Base-by-base conservation (phyloP, 805 yeast genomes). In the Saturnispora halmiae region DNA sequence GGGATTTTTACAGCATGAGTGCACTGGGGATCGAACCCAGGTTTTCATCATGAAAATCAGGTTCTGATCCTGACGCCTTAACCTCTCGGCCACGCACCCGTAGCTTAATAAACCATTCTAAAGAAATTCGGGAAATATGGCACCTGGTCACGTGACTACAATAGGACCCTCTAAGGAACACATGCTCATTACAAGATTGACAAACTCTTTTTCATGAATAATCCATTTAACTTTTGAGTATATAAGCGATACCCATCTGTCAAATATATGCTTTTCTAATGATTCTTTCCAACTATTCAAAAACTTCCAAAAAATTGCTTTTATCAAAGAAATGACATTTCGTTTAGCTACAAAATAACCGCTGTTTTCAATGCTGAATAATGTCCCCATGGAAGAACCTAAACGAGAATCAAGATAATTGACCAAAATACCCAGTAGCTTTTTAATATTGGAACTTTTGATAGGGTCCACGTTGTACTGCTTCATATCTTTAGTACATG, bases 401-500 rank as follows among this genome's bases (percentile, higher is more conserved):
- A 43, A 18, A 14, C 51, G n/a, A 3, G 42, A 32, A 13, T 41
- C 41, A 6, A 36, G 8, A 19, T 40, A 44, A 14, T 22, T 40
- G 8, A 16, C 14, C 11, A 50, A 24, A 3, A 24, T 34, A 6
- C 27, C n/a, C 13, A 58, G 62, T 3, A 64, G 38, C 11, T 46
- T 43, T 2, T 28, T 34, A 37, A 53, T 51, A 4, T 56, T 32
- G 1, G 24, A 16, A 4, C 33, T 27, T 7, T 21, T 31, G 4
- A 50, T 15, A 7, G 51, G 46, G 7, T 43, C 31, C 19, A 32
- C 36, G 13, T 45, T 48, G 30, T 50, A 50, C 22, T 41, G 35
- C 13, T 25, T 19, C 4, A 46, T 21, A 1, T 44, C 43, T 45
- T 71, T 74, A 43, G 60, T 49, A 2, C 69, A 54, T 6, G 64